phyloP scores from a whole-genome alignment of 768 basidiomycete genomes.

The Tephrocybe rancida region DNA sequence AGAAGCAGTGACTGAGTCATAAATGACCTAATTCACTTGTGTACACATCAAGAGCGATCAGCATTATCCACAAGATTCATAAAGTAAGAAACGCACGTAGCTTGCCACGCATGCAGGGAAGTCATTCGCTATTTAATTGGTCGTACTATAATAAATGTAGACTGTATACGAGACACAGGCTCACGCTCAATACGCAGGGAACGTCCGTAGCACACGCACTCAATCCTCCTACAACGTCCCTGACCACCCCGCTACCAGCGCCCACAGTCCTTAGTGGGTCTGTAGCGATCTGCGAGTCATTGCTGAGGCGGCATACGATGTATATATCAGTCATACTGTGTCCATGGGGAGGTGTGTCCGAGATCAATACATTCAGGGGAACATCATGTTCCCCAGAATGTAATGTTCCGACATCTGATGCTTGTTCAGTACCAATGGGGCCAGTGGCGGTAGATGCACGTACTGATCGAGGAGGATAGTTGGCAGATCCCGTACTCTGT shows the following conservation, averaged over 20 bases:
- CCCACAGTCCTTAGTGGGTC: constrained; percentile 51
- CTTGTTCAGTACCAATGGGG: not conserved
- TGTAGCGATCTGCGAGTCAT: constrained; percentile 93
- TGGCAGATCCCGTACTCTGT: constrained; percentile 88
- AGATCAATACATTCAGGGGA: constrained; percentile 69
- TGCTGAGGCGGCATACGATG: constrained; percentile 86
- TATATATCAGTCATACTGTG: constrained; percentile 38
- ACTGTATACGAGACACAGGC: too few relatives aligned
- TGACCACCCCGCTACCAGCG: constrained; percentile 37
- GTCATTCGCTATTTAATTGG: too few relatives aligned
- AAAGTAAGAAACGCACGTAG: too few relatives aligned
- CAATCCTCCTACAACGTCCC: constrained; percentile 82
- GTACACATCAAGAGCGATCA: too few relatives aligned
- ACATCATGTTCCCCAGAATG: too few relatives aligned
- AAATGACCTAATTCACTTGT: too few relatives aligned
- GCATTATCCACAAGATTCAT: too few relatives aligned
- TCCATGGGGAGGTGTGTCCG: constrained; percentile 34
- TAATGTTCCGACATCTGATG: too few relatives aligned
- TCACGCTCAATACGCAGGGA: constrained; percentile 92
- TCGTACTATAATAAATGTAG: too few relatives aligned
- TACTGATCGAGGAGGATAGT: constrained; percentile 75
- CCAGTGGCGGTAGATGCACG: not conserved
- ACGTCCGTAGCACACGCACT: constrained; percentile 72
- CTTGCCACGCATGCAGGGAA: too few relatives aligned
- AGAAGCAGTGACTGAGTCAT: too few relatives aligned